Conservation (phyloP, 2,329 filamentous ascomycete species). For the Fusarium papillatum region DNA sequence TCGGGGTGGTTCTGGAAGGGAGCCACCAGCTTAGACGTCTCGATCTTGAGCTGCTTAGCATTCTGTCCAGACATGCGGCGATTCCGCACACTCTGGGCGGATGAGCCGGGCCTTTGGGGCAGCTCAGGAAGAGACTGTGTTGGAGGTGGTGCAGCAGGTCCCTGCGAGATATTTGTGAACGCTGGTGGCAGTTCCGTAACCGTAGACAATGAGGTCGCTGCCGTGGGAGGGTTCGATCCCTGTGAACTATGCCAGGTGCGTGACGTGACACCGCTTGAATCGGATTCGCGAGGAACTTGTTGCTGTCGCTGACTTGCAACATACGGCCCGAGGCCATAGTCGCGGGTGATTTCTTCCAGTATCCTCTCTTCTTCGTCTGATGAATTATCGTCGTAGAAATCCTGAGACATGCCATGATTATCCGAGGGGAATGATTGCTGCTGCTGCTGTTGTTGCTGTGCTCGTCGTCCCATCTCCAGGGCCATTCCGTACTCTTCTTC, state of each 20-base stretch:
- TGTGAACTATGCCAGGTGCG: conserved; percentile 86
- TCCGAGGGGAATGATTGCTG: conserved; percentile 39
- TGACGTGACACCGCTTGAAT: conserved; percentile 83
- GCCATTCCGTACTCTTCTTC: conserved; percentile 66
- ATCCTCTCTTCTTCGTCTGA: conserved; percentile 82
- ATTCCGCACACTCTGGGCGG: conserved; percentile 73
- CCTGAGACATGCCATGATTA: conserved; percentile 55
- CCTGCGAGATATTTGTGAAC: conserved; percentile 32
- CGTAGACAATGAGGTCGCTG: conserved; percentile 66
- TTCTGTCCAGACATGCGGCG: conserved; percentile 86
- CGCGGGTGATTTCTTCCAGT: conserved; percentile 89
- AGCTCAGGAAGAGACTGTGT: conserved; percentile 61
- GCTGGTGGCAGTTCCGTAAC: conserved; percentile 71
- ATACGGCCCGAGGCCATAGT: conserved; percentile 87
- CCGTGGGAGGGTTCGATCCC: conserved; percentile 73
- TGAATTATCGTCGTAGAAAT: conserved; percentile 74
- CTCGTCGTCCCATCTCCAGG: conserved; percentile 60
- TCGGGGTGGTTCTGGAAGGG: conserved; percentile 34
- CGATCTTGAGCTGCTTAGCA: conserved; percentile 88
- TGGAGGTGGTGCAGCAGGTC: conserved; percentile 61
- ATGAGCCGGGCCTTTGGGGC: conserved; percentile 50
- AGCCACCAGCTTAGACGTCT: conserved; percentile 68
- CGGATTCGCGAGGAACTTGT: conserved; percentile 81
- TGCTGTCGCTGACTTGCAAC: conserved; percentile 65
- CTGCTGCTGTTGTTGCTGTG: conserved; percentile 45